Evolutionary conservation across 257 asterid species (phyloP).

Genomic region (Fraxinus cuspidata): DNA sequence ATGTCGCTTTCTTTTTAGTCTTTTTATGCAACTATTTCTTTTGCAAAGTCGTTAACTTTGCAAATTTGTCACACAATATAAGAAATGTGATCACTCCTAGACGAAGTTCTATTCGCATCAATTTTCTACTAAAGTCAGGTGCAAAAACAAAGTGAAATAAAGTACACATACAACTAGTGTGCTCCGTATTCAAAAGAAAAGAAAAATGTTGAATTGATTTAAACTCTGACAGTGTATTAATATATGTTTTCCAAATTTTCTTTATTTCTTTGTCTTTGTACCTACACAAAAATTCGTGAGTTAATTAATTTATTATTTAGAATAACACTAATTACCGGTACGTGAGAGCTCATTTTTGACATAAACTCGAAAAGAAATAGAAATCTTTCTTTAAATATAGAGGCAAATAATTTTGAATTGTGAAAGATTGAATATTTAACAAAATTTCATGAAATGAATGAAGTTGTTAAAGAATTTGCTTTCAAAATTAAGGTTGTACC

Average conservation of each 20-base stretch:
- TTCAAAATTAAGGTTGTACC: neutral
- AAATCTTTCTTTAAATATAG: neutral
- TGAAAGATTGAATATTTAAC: neutral
- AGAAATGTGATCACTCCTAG: no score
- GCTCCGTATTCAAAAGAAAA: no score
- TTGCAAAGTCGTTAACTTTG: neutral
- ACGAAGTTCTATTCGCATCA: no score
- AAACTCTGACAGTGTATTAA: no score
- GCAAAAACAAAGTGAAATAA: neutral
- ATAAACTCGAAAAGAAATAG: neutral
- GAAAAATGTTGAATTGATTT: no score
- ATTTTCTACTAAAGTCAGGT: no score
- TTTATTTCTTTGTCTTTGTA: no score
- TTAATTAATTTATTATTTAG: neutral
- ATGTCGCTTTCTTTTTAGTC: neutral
- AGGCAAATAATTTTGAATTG: neutral
- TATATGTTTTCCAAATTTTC: no score
- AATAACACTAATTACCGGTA: neutral
- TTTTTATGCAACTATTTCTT: no score
- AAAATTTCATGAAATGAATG: neutral
- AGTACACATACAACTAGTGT: no score
- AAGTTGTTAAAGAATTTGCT: neutral
- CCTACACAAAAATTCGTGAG: neutral
- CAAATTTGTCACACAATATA: no score
- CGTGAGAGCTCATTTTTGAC: neutral